Evolutionary conservation across 257 asterid genomes (phyloP), one percentile per base, ranked within the genome.

Genomic region (Prunella vulgaris): DNA sequence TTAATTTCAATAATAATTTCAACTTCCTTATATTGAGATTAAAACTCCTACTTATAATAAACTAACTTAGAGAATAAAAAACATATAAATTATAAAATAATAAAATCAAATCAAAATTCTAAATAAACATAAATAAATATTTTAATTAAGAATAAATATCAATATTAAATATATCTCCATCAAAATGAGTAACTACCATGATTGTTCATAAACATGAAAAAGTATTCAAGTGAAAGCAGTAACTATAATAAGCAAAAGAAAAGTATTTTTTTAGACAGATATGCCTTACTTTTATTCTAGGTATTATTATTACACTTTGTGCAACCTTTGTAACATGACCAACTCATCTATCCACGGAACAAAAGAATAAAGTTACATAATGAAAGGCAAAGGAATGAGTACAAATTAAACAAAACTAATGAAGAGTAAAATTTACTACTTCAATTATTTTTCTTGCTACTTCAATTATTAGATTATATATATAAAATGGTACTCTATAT

Each of bases 271-370:
- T 25, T 66, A 25, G 10, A 60, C 12, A 10, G 21, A 72, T 68
- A 78, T 78, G 70, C 74, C 63, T 74, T 63, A 30, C 74, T 64
- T 78, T 74, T 59, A 59, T 64, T 33, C 66, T 42, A 24, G 25
- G 58, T 64, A 64, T 73, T 44, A 64, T 64, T 64, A 64, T 73
- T 44, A 64, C 66, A 65, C 75, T 66, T 75, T 64, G 42, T 68
- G 64, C 74, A 76, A 57, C 79, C 76, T 79, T 48, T 71, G 67
- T 57, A 38, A 65, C 76, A 60, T 80, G 70, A 76, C 27, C 67
- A 12, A 76, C 66, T 73, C 78, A 14, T 20, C 48, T 14, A 18
- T 27, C 62, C 68, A 60, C 21, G 40, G 73, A 75, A 53, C 59
- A 69, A 76, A 64, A 30, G 73, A 73, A 80, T 73, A 76, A 73